Evolutionary conservation across 768 basidiomycete genomes (phyloP).

Genomic region (Guyanaporus albipodus): DNA sequence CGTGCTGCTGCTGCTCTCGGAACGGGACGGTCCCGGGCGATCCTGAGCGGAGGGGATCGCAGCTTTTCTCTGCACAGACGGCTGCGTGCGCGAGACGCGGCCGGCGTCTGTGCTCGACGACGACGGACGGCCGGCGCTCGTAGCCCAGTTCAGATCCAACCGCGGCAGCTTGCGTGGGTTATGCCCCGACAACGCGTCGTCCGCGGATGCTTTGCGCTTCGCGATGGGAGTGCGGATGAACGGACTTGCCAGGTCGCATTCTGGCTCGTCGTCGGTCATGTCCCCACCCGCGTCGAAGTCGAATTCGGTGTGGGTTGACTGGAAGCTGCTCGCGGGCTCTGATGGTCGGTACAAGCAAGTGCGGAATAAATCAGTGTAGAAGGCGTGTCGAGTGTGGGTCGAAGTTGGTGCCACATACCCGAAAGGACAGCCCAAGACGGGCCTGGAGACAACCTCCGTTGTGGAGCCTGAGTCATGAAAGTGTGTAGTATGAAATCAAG

Average conservation of each 20-base stretch:
- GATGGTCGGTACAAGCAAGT: conserved; percentile 1
- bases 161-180: conserved; percentile 20
- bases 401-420: conserved; percentile 17
- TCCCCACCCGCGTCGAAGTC: conserved; percentile 12
- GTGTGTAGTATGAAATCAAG: no score
- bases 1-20: background rate
- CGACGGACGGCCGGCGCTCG: background rate
- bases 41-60: no score
- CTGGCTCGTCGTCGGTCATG: conserved; percentile 22
- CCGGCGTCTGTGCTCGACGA: background rate
- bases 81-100: conserved; percentile 7
- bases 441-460: conserved; percentile 20
- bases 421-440: conserved; percentile 27
- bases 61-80: background rate
- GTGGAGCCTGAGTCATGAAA: no score
- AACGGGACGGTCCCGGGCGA: background rate
- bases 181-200: conserved; percentile 7
- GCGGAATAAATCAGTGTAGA: background rate
- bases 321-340: conserved; percentile 22
- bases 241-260: conserved; percentile 3
- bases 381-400: background rate
- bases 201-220: conserved; percentile 26
- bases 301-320: conserved; percentile 13
- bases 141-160: conserved; percentile 8
- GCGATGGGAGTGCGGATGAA: conserved; percentile 9